A percentile compares a stretch with the other conserved stretches of the same genome.
Evolutionary conservation across 2,329 filamentous ascomycete genomes (phyloP).

Genomic region (Pseudopithomyces chartarum): DNA sequence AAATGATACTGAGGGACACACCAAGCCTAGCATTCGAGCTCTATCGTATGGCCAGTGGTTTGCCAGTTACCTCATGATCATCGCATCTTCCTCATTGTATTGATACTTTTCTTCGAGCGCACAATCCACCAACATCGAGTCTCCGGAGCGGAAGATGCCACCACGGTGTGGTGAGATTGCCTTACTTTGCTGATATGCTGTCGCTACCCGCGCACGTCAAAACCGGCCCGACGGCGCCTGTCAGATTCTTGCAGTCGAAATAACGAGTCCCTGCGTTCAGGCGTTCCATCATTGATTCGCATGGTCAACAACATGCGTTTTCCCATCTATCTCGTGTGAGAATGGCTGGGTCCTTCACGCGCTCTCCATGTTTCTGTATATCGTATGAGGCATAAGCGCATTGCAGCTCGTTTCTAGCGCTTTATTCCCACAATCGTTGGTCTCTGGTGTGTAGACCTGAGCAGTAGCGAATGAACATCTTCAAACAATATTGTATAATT

Average conservation of each 20-base stretch:
- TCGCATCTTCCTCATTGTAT: not conserved
- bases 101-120: not conserved
- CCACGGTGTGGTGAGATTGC: not conserved
- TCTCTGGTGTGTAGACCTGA: not conserved
- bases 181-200: not conserved
- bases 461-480: not conserved
- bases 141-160: not conserved
- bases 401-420: not conserved
- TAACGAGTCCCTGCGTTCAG: not conserved
- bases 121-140: not conserved
- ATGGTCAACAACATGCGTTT: not conserved
- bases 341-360: not conserved
- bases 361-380: not conserved
- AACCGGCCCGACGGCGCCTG: not conserved
- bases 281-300: not conserved
- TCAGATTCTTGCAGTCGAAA: not conserved
- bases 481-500: too few relatives aligned
- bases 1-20: constrained; percentile 50
- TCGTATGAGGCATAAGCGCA: not conserved
- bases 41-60: constrained; percentile 53
- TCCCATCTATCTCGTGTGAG: not conserved
- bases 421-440: not conserved
- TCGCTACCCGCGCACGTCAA: not conserved
- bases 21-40: constrained; percentile 55
- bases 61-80: constrained; percentile 46